Base-by-base conservation (phyloP, 805 yeast species). In the Ogataea nakhonphanomensis region DNA sequence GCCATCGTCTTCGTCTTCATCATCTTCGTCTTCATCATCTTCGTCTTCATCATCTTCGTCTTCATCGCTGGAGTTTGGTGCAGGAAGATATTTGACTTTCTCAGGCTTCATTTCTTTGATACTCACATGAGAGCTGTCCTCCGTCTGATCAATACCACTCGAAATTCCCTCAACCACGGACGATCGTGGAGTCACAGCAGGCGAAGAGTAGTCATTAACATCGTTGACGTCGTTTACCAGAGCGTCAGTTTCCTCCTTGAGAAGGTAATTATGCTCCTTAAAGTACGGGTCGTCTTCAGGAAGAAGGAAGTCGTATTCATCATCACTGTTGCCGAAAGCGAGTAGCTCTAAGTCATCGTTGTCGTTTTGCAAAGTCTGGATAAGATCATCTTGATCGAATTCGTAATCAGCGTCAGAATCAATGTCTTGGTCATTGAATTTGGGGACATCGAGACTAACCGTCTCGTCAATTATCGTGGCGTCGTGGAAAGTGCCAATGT, bases 381-480 rank as follows among this genome's bases (percentile, higher is more conserved):
- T 62, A 33, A 69, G 60, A 42, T 70, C 74, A 41, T 74, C 74
- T 33, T 71, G 68, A 46, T 65, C 81, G 44, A 75, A 70, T 49
- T 75, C 81, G 50, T 81, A 79, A 52, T 80, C 90, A 8, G 78
- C 87, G 41, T 79, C 88, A 0, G 83, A 76, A 39, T 65, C 59
- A 8, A 62, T 43, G 13, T 64, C 69, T 21, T 57, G 54, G 20
- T 74, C 79, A 33, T 69, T 68, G 43, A 76, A 61, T 46, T 69
- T 72, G 11, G 81, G 82, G 3, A 75, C 81, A 43, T 65, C 73
- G 41, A 74, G 57, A 28, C 41, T 64, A 56, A 53, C 45, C 30
- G 53, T 51, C 35, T 50, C 61, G 20, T 49, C 54, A 5, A 35
- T 33, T 11, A 47, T 37, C 13, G 48, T 63, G 57, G 41, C 58